Base-by-base conservation (phyloP, 371 early-diverging fungal genomes). In the Batkoa obscura region DNA sequence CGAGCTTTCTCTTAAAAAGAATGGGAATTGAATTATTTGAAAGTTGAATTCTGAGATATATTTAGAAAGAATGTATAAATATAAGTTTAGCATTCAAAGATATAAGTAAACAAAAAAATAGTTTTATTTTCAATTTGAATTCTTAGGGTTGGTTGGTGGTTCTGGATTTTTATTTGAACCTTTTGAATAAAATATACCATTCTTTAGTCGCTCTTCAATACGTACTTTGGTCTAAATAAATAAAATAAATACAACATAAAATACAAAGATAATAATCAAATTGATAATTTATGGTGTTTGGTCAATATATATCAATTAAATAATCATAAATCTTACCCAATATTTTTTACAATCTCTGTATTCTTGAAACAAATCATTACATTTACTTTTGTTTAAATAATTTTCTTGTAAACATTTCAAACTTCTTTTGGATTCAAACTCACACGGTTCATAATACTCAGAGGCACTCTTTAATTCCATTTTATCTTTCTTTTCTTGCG, bases 261-360 rank as follows among this genome's bases (percentile, higher is more conserved):
- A 23, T 23, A 23, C 23, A 23, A 23, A 23, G 23, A 23, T 23
- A 23, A 23, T 23, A 23, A 23, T 23, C 23, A 23, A 23, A 23
- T 23, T 23, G 23, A 23, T 23, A 23, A 23, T 23, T 23, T 23
- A 23, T 23, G 23, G 23, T 23, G 23, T 23, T 23, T 23, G 23
- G 23, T 23, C 23, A 23, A 23, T 23, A 23, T 15, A 45, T 45
- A 13, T 12, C 33, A 31, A 32, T 32, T 4, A 31, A 9, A 48
- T 32, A 31, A 48, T 31, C 5, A 31, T 3, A 8, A 48, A 6
- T 48, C 23, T 60, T 71, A 71, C 77, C 81, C 81, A 81, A 69
- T 75, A 71, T 68, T 75, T 76, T 59, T 81, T 81, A 60, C 81
- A 81, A 60, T 81, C 81, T 38, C 68, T 62, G 54, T 79, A 81